These are phyloP conservation scores for Phytophthora litchii DNA, from an alignment of 352 stramenopile species.

Conservation along the genomic window DNA sequence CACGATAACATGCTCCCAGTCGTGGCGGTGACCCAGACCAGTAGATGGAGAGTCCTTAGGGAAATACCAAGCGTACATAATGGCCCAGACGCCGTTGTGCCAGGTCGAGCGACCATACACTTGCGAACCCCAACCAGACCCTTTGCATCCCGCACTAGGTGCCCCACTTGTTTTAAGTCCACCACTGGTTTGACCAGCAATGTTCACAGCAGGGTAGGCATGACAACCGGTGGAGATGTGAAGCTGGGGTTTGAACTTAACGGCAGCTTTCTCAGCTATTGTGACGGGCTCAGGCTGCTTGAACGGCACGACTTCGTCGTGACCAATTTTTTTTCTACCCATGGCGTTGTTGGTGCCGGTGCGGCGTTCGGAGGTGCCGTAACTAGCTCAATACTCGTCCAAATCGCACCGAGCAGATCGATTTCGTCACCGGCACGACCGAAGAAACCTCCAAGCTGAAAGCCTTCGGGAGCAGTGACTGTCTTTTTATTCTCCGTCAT, in stretches of 20 bases:
- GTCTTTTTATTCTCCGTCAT: conserved; percentile 12
- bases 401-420: conserved; percentile 12
- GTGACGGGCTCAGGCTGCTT: conserved; percentile 3
- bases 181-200: conserved; percentile 2
- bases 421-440: conserved; percentile 18
- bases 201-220: conserved; percentile 11
- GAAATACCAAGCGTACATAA: conserved; percentile 21
- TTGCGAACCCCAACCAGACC: conserved; percentile 10
- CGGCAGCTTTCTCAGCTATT: conserved; percentile 4
- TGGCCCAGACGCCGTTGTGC: conserved; percentile 8
- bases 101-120: conserved; percentile 10
- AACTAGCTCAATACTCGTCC: conserved; percentile 15
- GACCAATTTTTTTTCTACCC: conserved; percentile 8
- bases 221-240: conserved; percentile 8
- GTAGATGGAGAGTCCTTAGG: conserved; percentile 13
- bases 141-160: neutral
- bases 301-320: conserved; percentile 8
- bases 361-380: neutral
- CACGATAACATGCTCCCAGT: conserved; percentile 17
- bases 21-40: conserved; percentile 8
- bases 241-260: conserved; percentile 14
- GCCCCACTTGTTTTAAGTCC: neutral
- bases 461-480: conserved; percentile 2
- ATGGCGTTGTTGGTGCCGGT: conserved; percentile 10
- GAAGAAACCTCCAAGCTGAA: conserved; percentile 20